Evolutionary conservation across 495 filamentous ascomycete species (phyloP), one percentile per base, ranked within the genome.

Genomic region (Podospora pseudoanserina): DNA sequence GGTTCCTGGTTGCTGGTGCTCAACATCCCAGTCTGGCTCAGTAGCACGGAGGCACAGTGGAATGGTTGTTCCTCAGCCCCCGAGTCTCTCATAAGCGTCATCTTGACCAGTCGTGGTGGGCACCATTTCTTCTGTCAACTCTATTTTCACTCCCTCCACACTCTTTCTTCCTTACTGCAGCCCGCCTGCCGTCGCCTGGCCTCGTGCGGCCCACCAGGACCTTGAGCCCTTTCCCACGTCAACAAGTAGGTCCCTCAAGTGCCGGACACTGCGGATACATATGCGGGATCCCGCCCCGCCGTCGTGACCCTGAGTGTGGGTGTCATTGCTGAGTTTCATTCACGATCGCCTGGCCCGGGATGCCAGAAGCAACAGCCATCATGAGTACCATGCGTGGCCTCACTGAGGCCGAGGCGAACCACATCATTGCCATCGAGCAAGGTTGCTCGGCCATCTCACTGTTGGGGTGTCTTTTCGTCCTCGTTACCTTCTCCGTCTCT

Each of bases 391-490:
- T 71, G 70, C 13, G 19, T 6, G 54, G 59, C 32, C 19, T 71
- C 54, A 57, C 70, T 39, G 3, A n/a, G 44, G 34, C 66, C 5
- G 70, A 71, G 62, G 39, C 39, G 7, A n/a, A 49, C 7, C 23
- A 28, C 64, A 53, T 71, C 64, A 34, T 68, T 39, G 66, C 66
- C 70, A 86, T 91, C 58, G 91, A 94, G 79, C 81, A 90, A 63
- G 76, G 84, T 11, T 87, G 87, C 71, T 92, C 91, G 0, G 79
- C 86, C 13, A 80, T 95, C 71, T 96, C 92, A 0, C 73, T 97
- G 3, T 16, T 89, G 3, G 92, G 91, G 60, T 90, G 89, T 30
- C 69, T 87, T 58, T 89, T 95, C 75, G 90, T 96, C 63, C 85
- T 95, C 39, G 66, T 83, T 63, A 93, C 92, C 44, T 96, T 93